Evolutionary conservation across 805 yeast species (phyloP).

Genomic region (Kluyveromyces starmeri): DNA sequence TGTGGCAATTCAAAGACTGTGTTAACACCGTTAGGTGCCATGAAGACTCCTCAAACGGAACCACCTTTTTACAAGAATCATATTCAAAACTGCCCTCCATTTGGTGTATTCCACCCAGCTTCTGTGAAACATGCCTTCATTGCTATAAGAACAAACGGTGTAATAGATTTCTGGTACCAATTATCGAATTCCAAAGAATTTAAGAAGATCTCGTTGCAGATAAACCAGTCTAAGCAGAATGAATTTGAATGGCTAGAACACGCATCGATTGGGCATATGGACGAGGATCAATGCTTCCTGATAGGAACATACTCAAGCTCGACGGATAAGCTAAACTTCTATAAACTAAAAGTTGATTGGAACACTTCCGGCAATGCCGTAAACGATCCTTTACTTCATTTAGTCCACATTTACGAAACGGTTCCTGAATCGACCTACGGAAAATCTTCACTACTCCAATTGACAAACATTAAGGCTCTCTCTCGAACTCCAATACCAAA

Average conservation of each 20-base stretch:
- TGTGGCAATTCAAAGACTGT: slow-evolving; percentile 32
- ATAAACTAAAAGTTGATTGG: slow-evolving; percentile 27
- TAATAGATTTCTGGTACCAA: slow-evolving; percentile 31
- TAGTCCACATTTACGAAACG: slow-evolving; percentile 20
- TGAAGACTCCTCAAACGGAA: slow-evolving; percentile 21
- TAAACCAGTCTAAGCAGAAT: slow-evolving; percentile 18
- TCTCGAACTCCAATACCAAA: slow-evolving; percentile 25
- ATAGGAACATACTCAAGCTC: slow-evolving; percentile 23
- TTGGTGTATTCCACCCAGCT: slow-evolving; percentile 30
- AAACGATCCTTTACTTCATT: slow-evolving; percentile 25
- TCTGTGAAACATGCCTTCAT: slow-evolving; percentile 30
- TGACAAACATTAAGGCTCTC: slow-evolving; percentile 18
- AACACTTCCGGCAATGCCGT: slow-evolving; percentile 21
- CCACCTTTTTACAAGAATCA: slow-evolving; percentile 20
- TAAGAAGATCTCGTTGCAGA: slow-evolving; percentile 26
- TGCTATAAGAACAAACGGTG: slow-evolving; percentile 29
- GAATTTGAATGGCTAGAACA: slow-evolving; percentile 27
- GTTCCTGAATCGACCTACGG: slow-evolving; percentile 17
- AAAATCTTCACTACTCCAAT: slow-evolving; percentile 17
- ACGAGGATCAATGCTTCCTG: slow-evolving; percentile 25
- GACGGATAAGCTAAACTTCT: slow-evolving; percentile 21
- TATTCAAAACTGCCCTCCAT: slow-evolving; percentile 28
- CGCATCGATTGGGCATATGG: slow-evolving; percentile 27
- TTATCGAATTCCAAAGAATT: slow-evolving; percentile 31
- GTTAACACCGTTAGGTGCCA: slow-evolving; percentile 26